These are phyloP conservation scores for Daldinia sp. DNA, from an alignment of 2,329 filamentous ascomycete genomes.

Conservation along the genomic window DNA sequence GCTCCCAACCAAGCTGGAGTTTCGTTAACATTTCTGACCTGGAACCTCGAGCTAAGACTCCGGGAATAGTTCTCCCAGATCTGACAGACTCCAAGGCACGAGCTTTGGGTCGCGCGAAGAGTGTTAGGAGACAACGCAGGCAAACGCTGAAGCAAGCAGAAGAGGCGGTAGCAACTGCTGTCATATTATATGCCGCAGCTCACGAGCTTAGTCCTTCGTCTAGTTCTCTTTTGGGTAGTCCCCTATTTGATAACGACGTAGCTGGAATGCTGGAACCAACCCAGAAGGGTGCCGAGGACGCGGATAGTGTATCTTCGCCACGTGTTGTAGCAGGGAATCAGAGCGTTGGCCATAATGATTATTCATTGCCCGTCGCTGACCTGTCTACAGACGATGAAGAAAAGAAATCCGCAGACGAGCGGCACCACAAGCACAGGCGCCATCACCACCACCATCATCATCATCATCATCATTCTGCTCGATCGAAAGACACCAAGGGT, in stretches of 20 bases:
- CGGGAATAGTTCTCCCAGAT: conserved; percentile 57
- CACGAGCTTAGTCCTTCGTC: conserved; percentile 56
- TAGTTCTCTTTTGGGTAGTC: conserved; percentile 26
- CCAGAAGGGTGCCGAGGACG: conserved; percentile 36
- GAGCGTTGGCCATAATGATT: conserved; percentile 49
- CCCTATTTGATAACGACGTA: conserved; percentile 40
- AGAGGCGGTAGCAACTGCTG: conserved; percentile 62
- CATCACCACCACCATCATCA: conserved; percentile 43
- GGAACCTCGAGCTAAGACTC: conserved; percentile 54
- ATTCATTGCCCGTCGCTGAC: conserved; percentile 62
- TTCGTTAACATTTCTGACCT: conserved; percentile 39
- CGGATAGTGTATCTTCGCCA: conserved; percentile 40
- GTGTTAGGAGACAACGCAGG: conserved; percentile 55
- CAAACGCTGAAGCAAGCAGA: conserved; percentile 57
- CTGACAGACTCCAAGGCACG: conserved; percentile 50
- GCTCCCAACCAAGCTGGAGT: conserved; percentile 18
- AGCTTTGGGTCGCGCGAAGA: conserved; percentile 53
- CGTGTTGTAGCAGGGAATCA: conserved; percentile 40
- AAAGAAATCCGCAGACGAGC: conserved; percentile 47
- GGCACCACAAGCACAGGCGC: conserved; percentile 39
- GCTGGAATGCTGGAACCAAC: conserved; percentile 23
- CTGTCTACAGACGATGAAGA: conserved; percentile 61
- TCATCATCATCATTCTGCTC: conserved; percentile 41
- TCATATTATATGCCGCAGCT: conserved; percentile 61
- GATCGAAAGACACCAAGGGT: conserved; percentile 34